Evolutionary conservation across 306 rosid species (phyloP).

Genomic region (Oxytropis ochrocephala): DNA sequence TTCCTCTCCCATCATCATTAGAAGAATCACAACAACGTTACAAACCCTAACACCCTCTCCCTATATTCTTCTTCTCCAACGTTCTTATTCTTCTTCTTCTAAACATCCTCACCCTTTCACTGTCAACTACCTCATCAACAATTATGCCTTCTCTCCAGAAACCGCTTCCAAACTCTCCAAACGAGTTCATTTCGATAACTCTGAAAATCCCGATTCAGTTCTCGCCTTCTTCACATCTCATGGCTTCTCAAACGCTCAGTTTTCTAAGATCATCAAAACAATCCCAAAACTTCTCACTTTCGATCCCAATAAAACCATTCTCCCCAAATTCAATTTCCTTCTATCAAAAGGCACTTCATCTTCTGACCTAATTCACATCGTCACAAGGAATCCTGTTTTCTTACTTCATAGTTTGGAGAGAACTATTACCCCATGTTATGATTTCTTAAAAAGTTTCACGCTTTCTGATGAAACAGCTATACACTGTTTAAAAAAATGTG

Average conservation of each 20-base stretch:
- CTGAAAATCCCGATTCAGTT: constrained; percentile 18
- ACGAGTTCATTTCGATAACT: constrained; percentile 8
- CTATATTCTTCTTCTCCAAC: not conserved
- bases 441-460: not conserved
- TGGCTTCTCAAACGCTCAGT: constrained; percentile 14
- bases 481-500: not conserved
- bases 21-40: not conserved
- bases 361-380: constrained; percentile 11
- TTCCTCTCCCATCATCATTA: not conserved
- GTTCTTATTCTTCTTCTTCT: not conserved
- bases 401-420: constrained; percentile 11
- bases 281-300: not conserved
- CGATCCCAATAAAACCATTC: constrained; percentile 1
- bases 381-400: not conserved
- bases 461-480: constrained; percentile 5
- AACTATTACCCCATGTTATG: constrained; percentile 18
- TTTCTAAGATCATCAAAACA: not conserved
- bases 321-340: constrained; percentile 34
- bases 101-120: not conserved
- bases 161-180: constrained; percentile 24
- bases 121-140: constrained; percentile 31
- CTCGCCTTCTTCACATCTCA: not conserved
- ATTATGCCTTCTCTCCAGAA: constrained; percentile 17
- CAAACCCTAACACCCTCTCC: not conserved
- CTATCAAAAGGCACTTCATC: constrained; percentile 28